Percentiles rank a stretch among this genome's conserved stretches.
Evolutionary conservation across 768 basidiomycete genomes (phyloP).

Genomic region (Galerina marginata): DNA sequence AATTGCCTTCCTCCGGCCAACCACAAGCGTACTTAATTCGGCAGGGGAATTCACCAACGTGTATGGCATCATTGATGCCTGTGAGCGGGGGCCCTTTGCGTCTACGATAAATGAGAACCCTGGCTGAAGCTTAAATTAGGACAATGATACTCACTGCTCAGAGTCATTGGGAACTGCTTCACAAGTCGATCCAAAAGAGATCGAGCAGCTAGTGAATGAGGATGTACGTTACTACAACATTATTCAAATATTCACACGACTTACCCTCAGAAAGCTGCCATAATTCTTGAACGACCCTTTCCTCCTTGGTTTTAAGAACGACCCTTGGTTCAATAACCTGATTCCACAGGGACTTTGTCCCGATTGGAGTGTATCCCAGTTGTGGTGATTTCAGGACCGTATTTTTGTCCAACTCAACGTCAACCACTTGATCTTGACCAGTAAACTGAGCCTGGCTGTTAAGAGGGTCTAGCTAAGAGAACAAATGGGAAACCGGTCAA

Average conservation of each 20-base stretch:
- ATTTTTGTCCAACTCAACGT: constrained; percentile 54
- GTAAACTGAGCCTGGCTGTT: constrained; percentile 35
- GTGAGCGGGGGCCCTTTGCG: constrained; percentile 27
- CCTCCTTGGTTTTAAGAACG: not conserved
- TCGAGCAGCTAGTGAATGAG: constrained; percentile 27
- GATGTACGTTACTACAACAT: not conserved
- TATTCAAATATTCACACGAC: not conserved
- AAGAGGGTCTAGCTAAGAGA: constrained; percentile 46
- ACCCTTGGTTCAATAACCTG: not conserved
- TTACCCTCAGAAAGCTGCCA: not conserved
- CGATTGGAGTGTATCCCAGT: constrained; percentile 36
- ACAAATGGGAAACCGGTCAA: not conserved
- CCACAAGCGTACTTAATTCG: constrained; percentile 41
- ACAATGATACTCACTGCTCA: constrained; percentile 36
- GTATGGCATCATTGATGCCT: constrained; percentile 42
- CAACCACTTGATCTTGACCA: constrained; percentile 58
- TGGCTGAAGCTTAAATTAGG: not conserved
- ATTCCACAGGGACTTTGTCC: constrained; percentile 46
- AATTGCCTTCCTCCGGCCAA: constrained; percentile 57
- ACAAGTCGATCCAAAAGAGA: constrained; percentile 37
- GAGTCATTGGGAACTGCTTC: constrained; percentile 48
- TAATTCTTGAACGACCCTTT: not conserved
- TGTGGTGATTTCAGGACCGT: constrained; percentile 44
- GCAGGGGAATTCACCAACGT: constrained; percentile 37
- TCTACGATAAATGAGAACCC: constrained; percentile 25